Evolutionary conservation across 2,329 filamentous ascomycete species (phyloP), one percentile per base, ranked within the genome.

Genomic region (Aspergillus ochraceus): DNA sequence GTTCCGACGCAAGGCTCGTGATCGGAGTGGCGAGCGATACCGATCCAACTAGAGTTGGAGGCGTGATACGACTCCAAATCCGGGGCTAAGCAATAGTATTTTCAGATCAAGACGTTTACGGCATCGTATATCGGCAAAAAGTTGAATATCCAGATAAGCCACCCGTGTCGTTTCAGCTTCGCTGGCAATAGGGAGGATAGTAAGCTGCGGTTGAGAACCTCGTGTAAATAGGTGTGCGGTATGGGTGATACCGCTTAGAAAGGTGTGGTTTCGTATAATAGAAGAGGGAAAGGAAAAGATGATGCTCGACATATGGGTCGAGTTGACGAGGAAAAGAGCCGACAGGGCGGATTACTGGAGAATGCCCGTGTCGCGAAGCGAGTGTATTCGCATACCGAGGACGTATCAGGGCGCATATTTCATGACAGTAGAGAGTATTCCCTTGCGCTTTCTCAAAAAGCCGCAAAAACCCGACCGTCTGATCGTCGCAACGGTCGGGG

Each of bases 391-490:
- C 47, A 29, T 19, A 51, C 49, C 39, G 26, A 26, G 53, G 42
- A 14, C 45, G 22, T 47, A 47, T 47, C 22, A 47, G 12, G 19
- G 45, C 36, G 36, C 42, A 24, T 49, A 55, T 36, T 49, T 55
- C 53, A 47, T 49, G 9, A 49, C 54, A 54, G 55, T 54, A 14
- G 14, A 42, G 17, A 57, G 60, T 59, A 47, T 65, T 58, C 54
- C 59, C 62, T 65, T 55, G 55, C 42, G 61, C 54, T 55, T 57
- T 60, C 57, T 59, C 58, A 60, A 55, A 60, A 54, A 61, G 64
- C 49, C 58, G 52, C n/a, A 59, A 47, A 56, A 49, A 47, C 57
- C 61, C 55, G 56, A 64, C 54, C 55, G 54, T 61, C 54, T 60
- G 53, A 54, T 55, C 60, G 49, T 60, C 58, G 36, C 47, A 53